Evolutionary conservation across 2,329 filamentous ascomycete species (phyloP).

Genomic region (Xylaria sp.): DNA sequence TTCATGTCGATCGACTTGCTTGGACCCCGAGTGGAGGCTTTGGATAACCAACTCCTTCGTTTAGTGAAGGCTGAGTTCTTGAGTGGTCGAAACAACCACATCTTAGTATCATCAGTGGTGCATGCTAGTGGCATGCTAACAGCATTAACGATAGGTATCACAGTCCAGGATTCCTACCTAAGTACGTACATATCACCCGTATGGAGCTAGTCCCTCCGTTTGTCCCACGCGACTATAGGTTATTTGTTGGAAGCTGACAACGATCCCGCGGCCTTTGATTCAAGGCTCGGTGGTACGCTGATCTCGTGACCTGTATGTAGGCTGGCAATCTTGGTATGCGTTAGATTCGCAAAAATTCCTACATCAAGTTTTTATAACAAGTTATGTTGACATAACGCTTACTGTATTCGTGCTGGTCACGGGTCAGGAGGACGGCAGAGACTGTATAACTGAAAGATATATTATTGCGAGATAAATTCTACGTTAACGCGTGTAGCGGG

Average conservation of each 20-base stretch:
- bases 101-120: not conserved
- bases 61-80: not conserved
- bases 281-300: slow-evolving; percentile 8
- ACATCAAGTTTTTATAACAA: not conserved
- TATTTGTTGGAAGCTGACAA: not conserved
- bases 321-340: not conserved
- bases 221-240: not conserved
- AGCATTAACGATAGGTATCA: not conserved
- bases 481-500: not conserved
- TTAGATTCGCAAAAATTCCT: slow-evolving; percentile 5
- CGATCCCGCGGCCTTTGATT: not conserved
- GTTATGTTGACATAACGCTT: not conserved
- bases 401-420: not conserved
- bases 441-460: not conserved
- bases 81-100: not conserved
- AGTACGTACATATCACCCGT: not conserved
- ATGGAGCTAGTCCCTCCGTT: not conserved
- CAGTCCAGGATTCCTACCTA: not conserved
- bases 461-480: not conserved
- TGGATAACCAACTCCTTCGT: not conserved
- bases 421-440: not conserved
- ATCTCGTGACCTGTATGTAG: not conserved
- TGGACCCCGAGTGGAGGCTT: not conserved
- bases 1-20: not conserved
- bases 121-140: not conserved